Evolutionary conservation across 495 filamentous ascomycete species (phyloP), one percentile per base, ranked within the genome.

Genomic region (Aspergillus wentii): DNA sequence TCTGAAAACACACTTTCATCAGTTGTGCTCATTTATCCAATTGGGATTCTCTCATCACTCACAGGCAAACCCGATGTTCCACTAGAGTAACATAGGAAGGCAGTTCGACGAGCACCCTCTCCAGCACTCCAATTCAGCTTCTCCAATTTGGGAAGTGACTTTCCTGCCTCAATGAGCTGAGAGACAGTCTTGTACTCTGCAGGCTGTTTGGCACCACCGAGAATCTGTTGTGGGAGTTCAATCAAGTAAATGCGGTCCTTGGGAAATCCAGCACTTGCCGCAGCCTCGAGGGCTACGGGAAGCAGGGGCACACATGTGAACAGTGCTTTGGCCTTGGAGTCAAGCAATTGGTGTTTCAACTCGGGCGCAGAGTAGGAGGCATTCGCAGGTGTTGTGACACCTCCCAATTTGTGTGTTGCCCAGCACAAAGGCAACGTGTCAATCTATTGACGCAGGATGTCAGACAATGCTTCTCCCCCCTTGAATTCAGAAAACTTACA

Each of bases 31-130:
- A 27, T 11, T 21, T 29, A 23, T n/a, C 1, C 18, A 27, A 23
- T 30, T 35, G 13, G 20, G 7, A 15, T 26, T 17, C n/a, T 23
- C 20, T 44, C 20, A 31, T 8, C 32, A 65, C 74, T 52, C 68
- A 86, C 83, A 23, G 88, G 88, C 31, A 94, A 59, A 7, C 88
- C 88, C 22, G 87, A 92, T 9, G 88, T 95, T 14, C 88, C 88
- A 58, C 83, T 88, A 0, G 86, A 92, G 57, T 90, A 94, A 69
- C 88, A 94, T 17, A 95, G 67, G 56, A 86, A 95, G 0, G 88
- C 88, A 9, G 78, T 78, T 35, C 86, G 82, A 23, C 79, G 78
- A 15, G 78, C 78, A 7, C 84, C 87, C 43, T 94, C 82, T 2
- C 88, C 88, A 37, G 79, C 72, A 5, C 64, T 48, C 86, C 86